Percentiles rank a stretch among this genome's conserved stretches.
Evolutionary conservation across 1,284 basidiomycete species (phyloP).

Genomic region (Meripilus lineatus): DNA sequence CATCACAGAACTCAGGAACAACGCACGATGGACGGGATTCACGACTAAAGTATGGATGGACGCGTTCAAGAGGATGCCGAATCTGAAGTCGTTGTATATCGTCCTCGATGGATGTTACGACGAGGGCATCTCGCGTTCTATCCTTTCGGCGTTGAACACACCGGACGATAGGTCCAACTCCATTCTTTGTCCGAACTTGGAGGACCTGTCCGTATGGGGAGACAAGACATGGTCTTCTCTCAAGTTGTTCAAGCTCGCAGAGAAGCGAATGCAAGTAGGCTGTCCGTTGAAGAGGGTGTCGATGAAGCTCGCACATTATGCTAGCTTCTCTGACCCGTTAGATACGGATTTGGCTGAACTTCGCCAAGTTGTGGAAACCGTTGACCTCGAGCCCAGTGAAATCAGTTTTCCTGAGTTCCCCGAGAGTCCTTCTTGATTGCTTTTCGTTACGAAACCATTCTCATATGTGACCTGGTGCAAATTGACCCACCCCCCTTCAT

Average conservation of each 20-base stretch:
- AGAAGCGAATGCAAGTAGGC: constrained; percentile 19
- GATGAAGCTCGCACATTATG: constrained; percentile 24
- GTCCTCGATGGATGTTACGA: constrained; percentile 23
- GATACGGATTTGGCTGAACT: constrained; percentile 25
- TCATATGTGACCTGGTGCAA: background rate
- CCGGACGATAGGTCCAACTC: constrained; percentile 18
- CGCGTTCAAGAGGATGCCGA: constrained; percentile 24
- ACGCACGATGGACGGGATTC: constrained; percentile 21
- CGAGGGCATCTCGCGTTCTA: constrained; percentile 23
- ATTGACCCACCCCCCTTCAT: background rate
- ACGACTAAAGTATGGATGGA: constrained; percentile 22
- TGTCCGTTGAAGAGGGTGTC: constrained; percentile 23
- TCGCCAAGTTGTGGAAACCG: constrained; percentile 21
- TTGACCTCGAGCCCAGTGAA: constrained; percentile 25
- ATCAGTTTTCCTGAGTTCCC: constrained; percentile 18
- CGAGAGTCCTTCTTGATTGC: background rate
- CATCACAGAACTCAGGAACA: constrained; percentile 23
- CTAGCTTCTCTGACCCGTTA: constrained; percentile 26
- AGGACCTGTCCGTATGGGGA: constrained; percentile 21
- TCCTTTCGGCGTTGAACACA: constrained; percentile 23
- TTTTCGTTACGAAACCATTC: background rate
- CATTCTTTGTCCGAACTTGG: constrained; percentile 22
- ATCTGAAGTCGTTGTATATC: constrained; percentile 23
- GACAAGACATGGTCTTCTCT: constrained; percentile 29
- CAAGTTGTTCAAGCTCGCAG: constrained; percentile 24